These are phyloP conservation scores for Jatropha podagrica DNA, from an alignment of 441 rosid species.

Conservation along the genomic window DNA sequence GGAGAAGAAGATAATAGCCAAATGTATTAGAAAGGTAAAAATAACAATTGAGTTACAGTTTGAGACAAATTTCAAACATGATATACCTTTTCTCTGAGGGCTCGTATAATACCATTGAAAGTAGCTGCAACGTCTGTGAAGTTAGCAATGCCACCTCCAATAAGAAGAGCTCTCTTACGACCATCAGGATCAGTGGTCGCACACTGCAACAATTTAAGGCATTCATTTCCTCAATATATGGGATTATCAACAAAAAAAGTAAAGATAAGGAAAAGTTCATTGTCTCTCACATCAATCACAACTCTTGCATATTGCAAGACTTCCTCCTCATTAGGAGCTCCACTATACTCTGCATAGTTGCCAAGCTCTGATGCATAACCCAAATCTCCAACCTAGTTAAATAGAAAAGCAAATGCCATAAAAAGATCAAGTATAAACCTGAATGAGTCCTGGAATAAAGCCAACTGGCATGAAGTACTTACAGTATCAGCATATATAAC, in stretches of 20 bases:
- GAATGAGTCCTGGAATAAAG: neutral
- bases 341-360: slow-evolving; percentile 94
- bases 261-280: neutral
- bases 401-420: neutral
- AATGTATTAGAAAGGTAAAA: slow-evolving; percentile 6
- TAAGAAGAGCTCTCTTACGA: slow-evolving; percentile 76
- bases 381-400: slow-evolving; percentile 86
- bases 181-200: slow-evolving; percentile 90
- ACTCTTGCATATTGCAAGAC: slow-evolving; percentile 96
- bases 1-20: neutral
- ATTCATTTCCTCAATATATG: slow-evolving; percentile 4
- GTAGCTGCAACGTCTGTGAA: slow-evolving; percentile 95
- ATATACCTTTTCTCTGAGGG: slow-evolving; percentile 77
- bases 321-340: slow-evolving; percentile 96
- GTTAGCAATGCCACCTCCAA: slow-evolving; percentile 96
- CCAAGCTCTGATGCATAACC: slow-evolving; percentile 95
- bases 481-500: slow-evolving; percentile 95
- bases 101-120: slow-evolving; percentile 81
- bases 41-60: slow-evolving; percentile 6
- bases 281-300: slow-evolving; percentile 70
- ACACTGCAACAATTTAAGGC: slow-evolving; percentile 46
- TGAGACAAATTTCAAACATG: neutral
- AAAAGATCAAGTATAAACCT: slow-evolving; percentile 6
- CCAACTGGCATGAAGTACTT: slow-evolving; percentile 26
- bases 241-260: neutral